Base-by-base conservation (phyloP, 371 early-diverging fungal genomes). In the Mortierella sp. region DNA sequence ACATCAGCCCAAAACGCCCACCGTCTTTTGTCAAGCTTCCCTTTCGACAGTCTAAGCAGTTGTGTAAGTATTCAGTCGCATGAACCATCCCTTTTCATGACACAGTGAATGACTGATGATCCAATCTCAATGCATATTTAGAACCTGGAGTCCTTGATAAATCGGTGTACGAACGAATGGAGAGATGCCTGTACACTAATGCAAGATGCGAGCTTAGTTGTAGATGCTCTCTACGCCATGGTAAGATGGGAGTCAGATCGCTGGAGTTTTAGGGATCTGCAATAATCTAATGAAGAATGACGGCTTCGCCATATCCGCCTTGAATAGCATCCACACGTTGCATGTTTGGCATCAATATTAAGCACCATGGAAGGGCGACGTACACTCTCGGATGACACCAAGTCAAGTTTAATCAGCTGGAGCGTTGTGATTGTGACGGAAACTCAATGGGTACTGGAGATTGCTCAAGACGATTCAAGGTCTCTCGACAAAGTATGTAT, bases 211-310 rank as follows among this genome's bases (percentile, higher is more conserved):
- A 41, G 50, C 2, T 34, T 76, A 6, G 63, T 69, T 1, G 29
- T 76, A 7, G 77, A 69, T 7, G 62, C 70, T 3, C 69, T 76
- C n/a, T 76, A 76, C 25, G 24, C 77, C 0, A 58, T 64, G 69
- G 77, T 76, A 61, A 53, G 39, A 2, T 16, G 10, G 28, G 17
- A 34, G 34, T 34, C 34, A n/a, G n/a, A n/a, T n/a, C n/a, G n/a
- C n/a, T n/a, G n/a, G n/a, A n/a, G n/a, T n/a, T n/a, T n/a, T n/a
- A n/a, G n/a, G n/a, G n/a, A n/a, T n/a, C n/a, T n/a, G n/a, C n/a
- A n/a, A n/a, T n/a, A n/a, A n/a, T n/a, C 14, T 44, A 16, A 25
- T 19, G 7, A n/a, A 17, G 12, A 17, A 16, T 31, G n/a, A 22
- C 22, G 9, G 19, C 13, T 51, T 21, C 24, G 3, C 16, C 28